A percentile compares a stretch with the other conserved stretches of the same genome.
Evolutionary conservation across 306 rosid genomes (phyloP).

Genomic region (Malus fusca): DNA sequence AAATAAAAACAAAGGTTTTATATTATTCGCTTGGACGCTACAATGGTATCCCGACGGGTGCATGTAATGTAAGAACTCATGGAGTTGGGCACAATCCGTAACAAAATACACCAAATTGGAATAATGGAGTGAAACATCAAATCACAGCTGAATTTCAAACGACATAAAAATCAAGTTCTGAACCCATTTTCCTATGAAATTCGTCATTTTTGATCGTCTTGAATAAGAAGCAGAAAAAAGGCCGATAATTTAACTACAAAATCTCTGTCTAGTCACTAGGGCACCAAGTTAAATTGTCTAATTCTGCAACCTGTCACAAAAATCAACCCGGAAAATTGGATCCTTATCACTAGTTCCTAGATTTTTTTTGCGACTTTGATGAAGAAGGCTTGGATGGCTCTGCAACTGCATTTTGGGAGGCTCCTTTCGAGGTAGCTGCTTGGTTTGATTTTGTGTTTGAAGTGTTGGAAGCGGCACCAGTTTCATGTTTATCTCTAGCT

Average conservation of each 20-base stretch:
- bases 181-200: neutral
- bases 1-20: too few species aligned
- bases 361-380: slow-evolving; percentile 73
- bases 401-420: slow-evolving; percentile 40
- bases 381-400: slow-evolving; percentile 57
- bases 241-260: slow-evolving; percentile 2
- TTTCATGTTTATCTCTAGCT: slow-evolving; percentile 71
- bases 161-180: neutral
- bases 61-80: neutral
- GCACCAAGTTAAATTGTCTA: slow-evolving; percentile 5
- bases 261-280: neutral
- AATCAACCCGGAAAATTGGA: slow-evolving; percentile 6
- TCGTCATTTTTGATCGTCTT: neutral
- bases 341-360: slow-evolving; percentile 45
- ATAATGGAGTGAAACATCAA: neutral
- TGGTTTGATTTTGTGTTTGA: slow-evolving; percentile 63
- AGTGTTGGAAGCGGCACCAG: slow-evolving; percentile 37
- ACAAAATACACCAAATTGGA: neutral
- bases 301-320: slow-evolving; percentile 1
- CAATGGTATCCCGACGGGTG: too few species aligned
- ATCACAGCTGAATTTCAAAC: neutral
- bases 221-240: neutral
- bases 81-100: neutral
- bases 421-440: slow-evolving; percentile 48
- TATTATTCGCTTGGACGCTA: neutral